These are phyloP conservation scores for Botryotinia narcissicola DNA, from an alignment of 2,329 filamentous ascomycete genomes.

Conservation along the genomic window DNA sequence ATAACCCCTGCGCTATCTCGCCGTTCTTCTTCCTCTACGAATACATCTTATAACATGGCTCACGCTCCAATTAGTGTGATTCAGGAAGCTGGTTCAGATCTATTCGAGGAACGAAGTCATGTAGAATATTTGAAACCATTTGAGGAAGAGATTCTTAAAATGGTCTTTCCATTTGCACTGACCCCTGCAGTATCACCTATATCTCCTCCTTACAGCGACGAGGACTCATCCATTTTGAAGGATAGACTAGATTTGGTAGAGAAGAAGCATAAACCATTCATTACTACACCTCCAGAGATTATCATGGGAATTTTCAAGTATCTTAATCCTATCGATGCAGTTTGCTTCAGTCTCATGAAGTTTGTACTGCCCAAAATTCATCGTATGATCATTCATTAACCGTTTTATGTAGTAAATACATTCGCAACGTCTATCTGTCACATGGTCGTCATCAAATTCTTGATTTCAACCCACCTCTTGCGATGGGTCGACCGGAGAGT, in stretches of 20 bases:
- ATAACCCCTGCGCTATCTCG: neutral
- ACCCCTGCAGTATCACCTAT: neutral
- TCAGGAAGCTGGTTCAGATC: neutral
- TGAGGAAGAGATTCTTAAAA: slow-evolving; percentile 2
- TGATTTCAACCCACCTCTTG: slow-evolving; percentile 12
- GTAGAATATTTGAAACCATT: neutral
- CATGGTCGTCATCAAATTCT: neutral
- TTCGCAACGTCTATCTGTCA: slow-evolving; percentile 24
- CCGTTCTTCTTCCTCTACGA: neutral
- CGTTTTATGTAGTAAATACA: slow-evolving; percentile 23
- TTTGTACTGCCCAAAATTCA: slow-evolving; percentile 17
- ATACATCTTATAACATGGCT: neutral
- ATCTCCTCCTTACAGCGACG: neutral
- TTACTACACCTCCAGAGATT: slow-evolving; percentile 27
- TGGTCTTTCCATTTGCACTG: neutral
- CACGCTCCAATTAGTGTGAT: neutral
- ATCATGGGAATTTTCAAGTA: slow-evolving; percentile 26
- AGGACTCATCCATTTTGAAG: neutral
- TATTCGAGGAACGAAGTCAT: neutral
- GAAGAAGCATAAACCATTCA: neutral
- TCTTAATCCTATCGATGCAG: slow-evolving; percentile 29
- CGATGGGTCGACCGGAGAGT: slow-evolving; percentile 26
- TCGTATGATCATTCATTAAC: neutral
- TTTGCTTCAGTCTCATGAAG: slow-evolving; percentile 29
- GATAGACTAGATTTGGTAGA: neutral